These are phyloP conservation scores for Sanguinoderma infundibulare DNA, from an alignment of 1,284 basidiomycete genomes.

Conservation along the genomic window DNA sequence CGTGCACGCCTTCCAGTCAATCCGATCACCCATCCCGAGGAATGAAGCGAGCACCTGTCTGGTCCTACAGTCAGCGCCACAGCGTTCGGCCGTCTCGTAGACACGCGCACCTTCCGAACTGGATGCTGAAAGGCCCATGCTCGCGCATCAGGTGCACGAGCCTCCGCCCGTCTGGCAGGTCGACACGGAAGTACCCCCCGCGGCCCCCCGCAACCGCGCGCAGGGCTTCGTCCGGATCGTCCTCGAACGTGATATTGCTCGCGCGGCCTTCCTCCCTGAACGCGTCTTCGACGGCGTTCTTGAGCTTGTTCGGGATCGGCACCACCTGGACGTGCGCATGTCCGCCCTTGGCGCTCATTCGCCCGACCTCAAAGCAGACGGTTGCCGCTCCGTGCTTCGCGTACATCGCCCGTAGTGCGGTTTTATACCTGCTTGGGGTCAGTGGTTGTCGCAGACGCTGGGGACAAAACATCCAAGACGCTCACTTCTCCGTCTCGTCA, in stretches of 20 bases:
- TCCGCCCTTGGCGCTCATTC: slow-evolving; percentile 84
- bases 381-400: slow-evolving; percentile 70
- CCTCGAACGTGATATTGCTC: slow-evolving; percentile 66
- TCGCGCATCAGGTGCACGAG: slow-evolving; percentile 86
- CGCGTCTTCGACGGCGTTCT: slow-evolving; percentile 66
- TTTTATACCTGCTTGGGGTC: slow-evolving; percentile 65
- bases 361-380: slow-evolving; percentile 89
- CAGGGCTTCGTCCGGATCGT: slow-evolving; percentile 68
- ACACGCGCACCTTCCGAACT: slow-evolving; percentile 84
- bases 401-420: slow-evolving; percentile 74
- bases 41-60: slow-evolving; percentile 83
- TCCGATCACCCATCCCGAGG: slow-evolving; percentile 73
- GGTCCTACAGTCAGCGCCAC: slow-evolving; percentile 11
- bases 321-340: slow-evolving; percentile 92
- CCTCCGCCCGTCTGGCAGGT: slow-evolving; percentile 85
- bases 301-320: slow-evolving; percentile 72
- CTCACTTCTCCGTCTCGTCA: slow-evolving; percentile 76
- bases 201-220: slow-evolving; percentile 52
- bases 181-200: slow-evolving; percentile 87
- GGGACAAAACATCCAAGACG: neutral
- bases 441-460: neutral
- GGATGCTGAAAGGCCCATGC: slow-evolving; percentile 81
- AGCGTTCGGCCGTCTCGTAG: slow-evolving; percentile 6
- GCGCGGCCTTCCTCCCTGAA: slow-evolving; percentile 73
- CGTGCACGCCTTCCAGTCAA: slow-evolving; percentile 91